These are phyloP conservation scores for Cyclotella kingstonii DNA, from an alignment of 108 stramenopile species.

Conservation along the genomic window DNA sequence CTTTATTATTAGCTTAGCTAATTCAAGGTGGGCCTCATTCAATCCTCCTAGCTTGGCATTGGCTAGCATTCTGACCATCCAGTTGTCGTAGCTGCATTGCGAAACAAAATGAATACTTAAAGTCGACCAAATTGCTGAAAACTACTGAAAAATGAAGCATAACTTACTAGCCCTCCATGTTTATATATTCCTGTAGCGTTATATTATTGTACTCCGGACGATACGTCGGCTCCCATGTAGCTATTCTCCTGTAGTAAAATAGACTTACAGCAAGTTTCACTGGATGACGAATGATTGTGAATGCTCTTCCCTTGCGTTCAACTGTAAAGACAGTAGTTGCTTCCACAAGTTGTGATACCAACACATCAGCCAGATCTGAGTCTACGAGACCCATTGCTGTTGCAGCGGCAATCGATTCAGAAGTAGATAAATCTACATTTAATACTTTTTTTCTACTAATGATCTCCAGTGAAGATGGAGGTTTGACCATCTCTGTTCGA, in stretches of 20 bases:
- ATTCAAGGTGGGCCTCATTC: conserved; percentile 40
- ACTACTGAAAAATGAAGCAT: background rate
- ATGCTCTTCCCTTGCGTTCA: conserved; percentile 26
- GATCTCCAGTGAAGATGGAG: conserved; percentile 29
- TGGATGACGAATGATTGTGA: conserved; percentile 44
- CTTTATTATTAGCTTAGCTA: conserved; percentile 40
- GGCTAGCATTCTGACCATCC: conserved; percentile 47
- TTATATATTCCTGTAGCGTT: conserved; percentile 33
- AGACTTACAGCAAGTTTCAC: conserved; percentile 18
- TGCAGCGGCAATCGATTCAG: conserved; percentile 21
- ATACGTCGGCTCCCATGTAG: conserved; percentile 53
- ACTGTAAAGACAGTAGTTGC: conserved; percentile 31
- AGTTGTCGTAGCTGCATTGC: conserved; percentile 33
- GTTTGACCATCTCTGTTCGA: conserved; percentile 34
- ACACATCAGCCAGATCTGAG: conserved; percentile 29
- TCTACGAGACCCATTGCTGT: conserved; percentile 13
- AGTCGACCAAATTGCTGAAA: background rate
- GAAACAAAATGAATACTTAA: background rate
- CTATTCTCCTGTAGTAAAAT: conserved; percentile 42
- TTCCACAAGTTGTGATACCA: conserved; percentile 33
- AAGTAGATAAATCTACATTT: conserved; percentile 36
- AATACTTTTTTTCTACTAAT: conserved; percentile 11
- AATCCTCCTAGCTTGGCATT: conserved; percentile 34
- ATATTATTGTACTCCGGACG: conserved; percentile 36
- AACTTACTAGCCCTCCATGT: conserved; percentile 15